Base-by-base conservation (phyloP, 352 stramenopile species). In the Phytophthora tubulina region DNA sequence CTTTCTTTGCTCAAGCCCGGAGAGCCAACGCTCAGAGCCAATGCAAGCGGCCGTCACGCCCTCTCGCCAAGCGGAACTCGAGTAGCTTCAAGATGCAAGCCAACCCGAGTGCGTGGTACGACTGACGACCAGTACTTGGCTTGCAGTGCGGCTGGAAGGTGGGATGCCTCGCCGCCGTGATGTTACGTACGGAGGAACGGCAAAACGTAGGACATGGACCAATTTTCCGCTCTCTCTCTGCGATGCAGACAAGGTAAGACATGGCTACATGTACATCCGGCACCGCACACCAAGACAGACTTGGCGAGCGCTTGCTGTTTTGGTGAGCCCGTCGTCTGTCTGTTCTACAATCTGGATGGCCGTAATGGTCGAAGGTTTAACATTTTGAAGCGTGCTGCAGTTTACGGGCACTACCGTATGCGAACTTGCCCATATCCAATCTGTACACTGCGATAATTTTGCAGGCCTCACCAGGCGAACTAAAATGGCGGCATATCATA, bases 51-150 rank as follows among this genome's bases (percentile, higher is more conserved):
- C 41, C 39, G 42, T 13, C 21, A 27, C 54, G 32, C 41, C 15
- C 10, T 49, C 44, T 42, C 17, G 14, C 53, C 56, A 45, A 72
- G 49, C 33, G 31, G 45, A 32, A 14, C 7, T 15, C 32, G 13
- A 33, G 10, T 21, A 41, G 35, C 55, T 67, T 57, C 59, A 67
- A 57, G 21, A 27, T 67, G 46, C 59, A 35, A 67, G 50, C 60
- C 46, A 53, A 21, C 6, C 38, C 1, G 39, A 13, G 39, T 56
- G 27, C 55, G 64, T 21, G 27, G n/a, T 32, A 51, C 56, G 46
- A 58, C 55, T 44, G 41, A 67, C 49, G 55, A 52, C 49, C 46
- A 46, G 35, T 21, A 50, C 7, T 55, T 27, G 46, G 46, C 11
- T 56, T 13, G 27, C 7, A 35, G 4, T 32, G 31, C 51, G 57